phyloP scores from a whole-genome alignment of 495 filamentous ascomycete genomes.

The Oidiodendron maius region DNA sequence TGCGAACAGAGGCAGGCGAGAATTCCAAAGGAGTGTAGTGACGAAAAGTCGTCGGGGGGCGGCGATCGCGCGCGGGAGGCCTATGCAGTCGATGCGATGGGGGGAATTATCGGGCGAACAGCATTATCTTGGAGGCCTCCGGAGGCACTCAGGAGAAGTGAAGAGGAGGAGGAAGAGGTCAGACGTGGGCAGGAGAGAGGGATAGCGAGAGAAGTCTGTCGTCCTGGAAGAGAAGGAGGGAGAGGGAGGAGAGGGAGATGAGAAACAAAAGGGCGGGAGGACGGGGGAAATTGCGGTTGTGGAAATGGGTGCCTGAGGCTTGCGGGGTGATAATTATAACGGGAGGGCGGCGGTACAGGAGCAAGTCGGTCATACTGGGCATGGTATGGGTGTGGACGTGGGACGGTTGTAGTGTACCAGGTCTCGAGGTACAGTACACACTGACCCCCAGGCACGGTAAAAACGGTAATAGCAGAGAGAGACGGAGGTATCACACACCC shows the following conservation, averaged over 20 bases:
- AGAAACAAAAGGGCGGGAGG: background rate
- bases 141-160: conserved; percentile 18
- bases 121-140: conserved; percentile 25
- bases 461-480: no score
- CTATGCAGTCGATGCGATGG: conserved; percentile 7
- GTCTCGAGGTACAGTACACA: background rate
- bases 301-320: no score
- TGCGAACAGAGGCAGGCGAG: no score
- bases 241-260: background rate
- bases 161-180: conserved; percentile 4
- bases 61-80: no score
- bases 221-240: no score
- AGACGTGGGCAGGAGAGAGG: no score
- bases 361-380: background rate
- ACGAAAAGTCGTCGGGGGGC: conserved; percentile 30
- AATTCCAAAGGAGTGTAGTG: conserved; percentile 42
- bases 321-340: no score
- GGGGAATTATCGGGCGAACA: conserved; percentile 19
- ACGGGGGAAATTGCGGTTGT: background rate
- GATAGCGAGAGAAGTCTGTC: no score
- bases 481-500: no score
- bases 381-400: background rate
- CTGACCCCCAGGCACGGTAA: background rate
- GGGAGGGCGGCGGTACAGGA: no score
- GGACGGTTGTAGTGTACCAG: background rate